Evolutionary conservation across 2,329 filamentous ascomycete species (phyloP).

Genomic region (Stagonosporopsis tanaceti): DNA sequence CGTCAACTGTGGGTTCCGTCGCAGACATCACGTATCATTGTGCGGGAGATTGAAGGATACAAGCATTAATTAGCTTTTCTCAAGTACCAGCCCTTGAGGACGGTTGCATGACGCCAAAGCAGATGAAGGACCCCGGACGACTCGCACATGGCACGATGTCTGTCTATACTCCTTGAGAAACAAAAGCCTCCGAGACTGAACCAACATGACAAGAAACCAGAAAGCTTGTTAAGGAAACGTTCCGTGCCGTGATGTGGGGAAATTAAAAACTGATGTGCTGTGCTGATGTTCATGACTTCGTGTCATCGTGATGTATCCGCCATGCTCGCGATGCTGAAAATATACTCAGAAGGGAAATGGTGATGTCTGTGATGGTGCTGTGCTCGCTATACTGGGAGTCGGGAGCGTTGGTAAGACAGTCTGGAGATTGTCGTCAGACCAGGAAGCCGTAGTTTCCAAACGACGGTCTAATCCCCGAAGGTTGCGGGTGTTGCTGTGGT

Average conservation of each 20-base stretch:
- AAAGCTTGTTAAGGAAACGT: constrained; percentile 20
- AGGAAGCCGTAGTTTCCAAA: constrained; percentile 36
- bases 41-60: constrained; percentile 15
- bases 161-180: constrained; percentile 30
- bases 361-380: constrained; percentile 15
- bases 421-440: constrained; percentile 21
- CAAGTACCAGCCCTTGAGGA: constrained; percentile 19
- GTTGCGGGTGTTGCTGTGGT: constrained; percentile 28
- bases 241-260: constrained; percentile 22
- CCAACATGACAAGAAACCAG: constrained; percentile 22
- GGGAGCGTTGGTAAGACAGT: constrained; percentile 7
- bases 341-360: constrained; percentile 35
- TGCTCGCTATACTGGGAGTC: constrained; percentile 7
- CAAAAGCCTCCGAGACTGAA: constrained; percentile 20
- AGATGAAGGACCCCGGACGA: constrained; percentile 13
- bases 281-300: constrained; percentile 46
- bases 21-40: background rate
- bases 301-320: constrained; percentile 44
- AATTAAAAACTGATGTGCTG: constrained; percentile 32
- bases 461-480: constrained; percentile 28
- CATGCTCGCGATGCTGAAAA: constrained; percentile 46
- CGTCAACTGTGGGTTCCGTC: background rate
- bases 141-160: constrained; percentile 29
- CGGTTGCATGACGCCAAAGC: constrained; percentile 16
- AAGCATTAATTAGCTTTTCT: constrained; percentile 39